Evolutionary conservation across 2,329 filamentous ascomycete species (phyloP), one percentile per base, ranked within the genome.

Genomic region (Claviceps humidiphila): DNA sequence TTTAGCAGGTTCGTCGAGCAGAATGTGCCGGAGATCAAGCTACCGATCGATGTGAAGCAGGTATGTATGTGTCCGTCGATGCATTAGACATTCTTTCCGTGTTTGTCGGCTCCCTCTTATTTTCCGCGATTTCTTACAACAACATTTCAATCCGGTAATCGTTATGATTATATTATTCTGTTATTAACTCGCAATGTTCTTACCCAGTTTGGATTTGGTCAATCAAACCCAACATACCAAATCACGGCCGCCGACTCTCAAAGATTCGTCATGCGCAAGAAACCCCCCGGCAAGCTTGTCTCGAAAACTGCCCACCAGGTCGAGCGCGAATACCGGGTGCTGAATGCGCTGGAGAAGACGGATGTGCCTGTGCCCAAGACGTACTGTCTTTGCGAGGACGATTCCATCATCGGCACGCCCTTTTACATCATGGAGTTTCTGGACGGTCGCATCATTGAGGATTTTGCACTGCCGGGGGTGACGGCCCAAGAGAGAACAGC

Each of bases 371-470:
- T 95, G 0, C 93, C 93, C 4, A 84, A 79, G 66, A 81, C 88
- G 11, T 85, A 89, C 66, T 85, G 84, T 62, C 78, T 97, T 17
- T 98, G 93, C 70, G 85, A 94, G 67, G 90, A 97, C 69, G 72
- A 75, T 42, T 71, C 69, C 53, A 75, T 97, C 40, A 75, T 97
- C 57, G 93, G 90, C 52, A 97, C 90, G 7, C 80, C 89, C 5
- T 98, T 97, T 68, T 97, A 98, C 71, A 84, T 97, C 63, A 97
- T 98, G 93, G 84, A 89, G 66, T 97, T 93, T 66, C 76, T 97
- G 55, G 86, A 95, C 63, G 93, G 93, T 20, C 84, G 93, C 62
- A 95, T 96, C 70, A 88, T 97, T 63, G 87, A 91, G 63, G 89
- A 97, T 68, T 85, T 89, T 44, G 74, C 84, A 37, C 83, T 97